Evolutionary conservation across 306 rosid species (phyloP).

Genomic region (Chamaecrista fasciculata): DNA sequence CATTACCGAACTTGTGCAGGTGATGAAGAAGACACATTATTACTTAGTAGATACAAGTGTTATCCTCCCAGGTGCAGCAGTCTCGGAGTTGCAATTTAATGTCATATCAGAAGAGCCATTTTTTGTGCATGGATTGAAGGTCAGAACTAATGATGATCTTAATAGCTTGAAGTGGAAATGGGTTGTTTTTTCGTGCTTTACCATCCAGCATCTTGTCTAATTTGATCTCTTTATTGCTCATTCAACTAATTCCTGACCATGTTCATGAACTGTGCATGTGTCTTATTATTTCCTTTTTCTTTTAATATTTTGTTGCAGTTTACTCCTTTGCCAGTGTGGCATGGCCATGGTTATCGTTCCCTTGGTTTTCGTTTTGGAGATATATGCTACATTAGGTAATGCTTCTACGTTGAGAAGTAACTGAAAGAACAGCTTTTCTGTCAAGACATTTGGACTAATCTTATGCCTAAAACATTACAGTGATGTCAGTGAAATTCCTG

Average conservation of each 20-base stretch:
- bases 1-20: slow-evolving; percentile 52
- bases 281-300: slow-evolving; percentile 13
- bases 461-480: slow-evolving; percentile 40
- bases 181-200: slow-evolving; percentile 1
- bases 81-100: slow-evolving; percentile 83
- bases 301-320: slow-evolving; percentile 49
- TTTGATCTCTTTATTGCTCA: slow-evolving; percentile 18
- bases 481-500: slow-evolving; percentile 90
- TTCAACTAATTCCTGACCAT: slow-evolving; percentile 18
- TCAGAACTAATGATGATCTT: slow-evolving; percentile 25
- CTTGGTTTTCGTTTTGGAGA: slow-evolving; percentile 90
- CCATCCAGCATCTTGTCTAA: not conserved
- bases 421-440: slow-evolving; percentile 17
- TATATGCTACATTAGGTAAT: slow-evolving; percentile 90
- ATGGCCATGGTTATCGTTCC: slow-evolving; percentile 80
- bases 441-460: slow-evolving; percentile 30
- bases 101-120: slow-evolving; percentile 72
- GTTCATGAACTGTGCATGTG: slow-evolving; percentile 18
- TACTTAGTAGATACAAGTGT: slow-evolving; percentile 84
- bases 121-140: slow-evolving; percentile 71
- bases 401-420: slow-evolving; percentile 27
- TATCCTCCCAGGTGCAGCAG: slow-evolving; percentile 81
- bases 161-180: slow-evolving; percentile 16
- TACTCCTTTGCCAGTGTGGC: slow-evolving; percentile 96
- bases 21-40: slow-evolving; percentile 92